Evolutionary conservation across 1,284 basidiomycete species (phyloP), one percentile per base, ranked within the genome.

Genomic region (Mycosarcoma maydis): DNA sequence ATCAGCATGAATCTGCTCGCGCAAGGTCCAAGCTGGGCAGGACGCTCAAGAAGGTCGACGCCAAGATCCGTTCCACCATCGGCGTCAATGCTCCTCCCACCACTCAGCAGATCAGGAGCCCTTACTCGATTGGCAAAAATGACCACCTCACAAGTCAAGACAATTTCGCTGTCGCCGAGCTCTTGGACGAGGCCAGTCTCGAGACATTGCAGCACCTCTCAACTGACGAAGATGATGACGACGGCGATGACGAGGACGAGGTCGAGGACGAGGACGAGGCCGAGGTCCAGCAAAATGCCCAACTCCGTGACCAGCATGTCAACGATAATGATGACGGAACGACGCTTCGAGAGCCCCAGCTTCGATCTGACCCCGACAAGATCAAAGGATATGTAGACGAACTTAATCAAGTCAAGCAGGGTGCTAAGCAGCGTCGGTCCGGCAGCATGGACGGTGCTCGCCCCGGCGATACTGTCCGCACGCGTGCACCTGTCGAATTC

Each of bases 111-210:
- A 41, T 53, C 22, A 34, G 49, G 13, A 68, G 65, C 27, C 65
- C 65, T 5, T 68, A 68, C 34, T 57, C 54, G 13, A 49, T 72
- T 22, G 70, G 60, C 11, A 50, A 42, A 10, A 50, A 65, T 24
- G 70, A 72, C 2, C 60, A 64, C 19, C 33, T 66, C 22, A 37
- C 37, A 39, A 65, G 42, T 17, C 52, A 51, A 4, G 30, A 37
- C 39, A 49, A 55, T 9, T 19, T 38, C 4, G 55, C 53, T 9
- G 64, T 60, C n/a, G 42, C 52, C 24, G 70, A 68, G 16, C 45
- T 67, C n/a, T 43, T 72, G 33, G 47, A 64, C 36, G 65, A 72
- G 17, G 70, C 70, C 11, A 58, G 60, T 17, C 30, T 64, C 5
- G 59, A 69, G 27, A 60, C 59, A 3, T 32, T 69, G 38, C 52